Conservation (phyloP, 495 filamentous ascomycete genomes). For the Penicillium robsamsonii region DNA sequence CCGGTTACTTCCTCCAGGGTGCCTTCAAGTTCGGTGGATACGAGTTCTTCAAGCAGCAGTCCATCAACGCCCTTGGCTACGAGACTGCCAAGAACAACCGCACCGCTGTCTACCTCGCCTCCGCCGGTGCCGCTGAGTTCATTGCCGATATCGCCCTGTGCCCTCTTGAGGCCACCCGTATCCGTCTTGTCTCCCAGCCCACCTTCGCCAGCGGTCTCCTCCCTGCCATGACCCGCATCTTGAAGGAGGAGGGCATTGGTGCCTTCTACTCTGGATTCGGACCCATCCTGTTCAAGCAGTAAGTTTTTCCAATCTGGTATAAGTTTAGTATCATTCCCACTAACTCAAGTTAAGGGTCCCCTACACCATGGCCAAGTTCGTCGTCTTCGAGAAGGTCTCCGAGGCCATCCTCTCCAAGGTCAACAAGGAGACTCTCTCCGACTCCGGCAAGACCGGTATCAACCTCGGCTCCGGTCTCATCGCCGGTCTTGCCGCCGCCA, state of each 20-base stretch:
- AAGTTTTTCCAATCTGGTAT: conserved; percentile 34
- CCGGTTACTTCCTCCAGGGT: conserved; percentile 93
- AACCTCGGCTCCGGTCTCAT: conserved; percentile 96
- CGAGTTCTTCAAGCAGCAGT: conserved; percentile 93
- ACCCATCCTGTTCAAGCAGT: conserved; percentile 95
- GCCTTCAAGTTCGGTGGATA: conserved; percentile 96
- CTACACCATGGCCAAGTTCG: conserved; percentile 99
- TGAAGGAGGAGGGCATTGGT: conserved; percentile 77
- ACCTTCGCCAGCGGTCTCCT: conserved; percentile 80
- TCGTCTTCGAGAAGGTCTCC: conserved; percentile 96
- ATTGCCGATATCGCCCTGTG: conserved; percentile 93
- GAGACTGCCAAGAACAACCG: conserved; percentile 83
- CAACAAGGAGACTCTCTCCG: conserved; percentile 75
- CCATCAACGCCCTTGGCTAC: conserved; percentile 75
- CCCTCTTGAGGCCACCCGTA: conserved; percentile 91
- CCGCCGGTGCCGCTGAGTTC: conserved; percentile 82
- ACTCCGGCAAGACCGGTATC: conserved; percentile 75
- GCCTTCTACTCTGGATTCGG: conserved; percentile 96
- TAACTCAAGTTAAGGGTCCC: conserved; percentile 65
- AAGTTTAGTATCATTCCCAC: neutral
- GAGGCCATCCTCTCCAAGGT: conserved; percentile 69
- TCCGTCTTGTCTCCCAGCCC: conserved; percentile 89
- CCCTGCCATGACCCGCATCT: conserved; percentile 80
- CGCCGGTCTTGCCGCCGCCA: conserved; percentile 94
- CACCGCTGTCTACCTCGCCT: conserved; percentile 85